Percentiles rank a stretch among this genome's conserved stretches.
Conservation (phyloP, 2,329 filamentous ascomycete species). For the Neofusicoccum cordaticola region DNA sequence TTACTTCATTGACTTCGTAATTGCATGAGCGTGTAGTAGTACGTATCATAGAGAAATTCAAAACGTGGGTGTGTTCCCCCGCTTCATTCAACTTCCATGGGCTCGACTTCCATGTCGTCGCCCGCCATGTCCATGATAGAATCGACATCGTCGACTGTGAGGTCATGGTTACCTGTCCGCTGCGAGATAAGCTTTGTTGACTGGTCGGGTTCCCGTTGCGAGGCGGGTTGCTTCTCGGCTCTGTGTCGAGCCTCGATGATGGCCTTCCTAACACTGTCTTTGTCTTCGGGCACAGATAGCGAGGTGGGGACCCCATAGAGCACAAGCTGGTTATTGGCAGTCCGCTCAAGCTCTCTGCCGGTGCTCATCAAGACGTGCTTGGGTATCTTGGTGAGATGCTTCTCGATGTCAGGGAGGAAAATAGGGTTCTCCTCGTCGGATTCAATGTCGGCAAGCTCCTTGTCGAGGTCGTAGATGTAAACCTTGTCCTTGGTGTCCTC, state of each 20-base stretch:
- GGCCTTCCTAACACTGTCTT: constrained; percentile 72
- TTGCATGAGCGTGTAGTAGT: neutral
- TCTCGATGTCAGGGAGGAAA: constrained; percentile 83
- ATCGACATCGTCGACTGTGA: neutral
- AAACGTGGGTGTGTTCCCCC: neutral
- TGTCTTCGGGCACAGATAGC: constrained; percentile 69
- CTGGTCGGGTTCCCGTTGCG: neutral
- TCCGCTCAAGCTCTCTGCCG: constrained; percentile 48
- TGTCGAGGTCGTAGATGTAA: constrained; percentile 87
- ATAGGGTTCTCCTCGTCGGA: constrained; percentile 63
- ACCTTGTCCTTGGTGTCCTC: constrained; percentile 85
- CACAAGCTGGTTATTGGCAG: constrained; percentile 65
- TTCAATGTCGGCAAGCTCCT: constrained; percentile 72
- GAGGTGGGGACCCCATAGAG: constrained; percentile 79
- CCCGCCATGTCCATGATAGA: neutral
- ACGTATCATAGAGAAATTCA: neutral
- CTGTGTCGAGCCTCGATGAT: constrained; percentile 76
- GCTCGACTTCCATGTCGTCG: neutral
- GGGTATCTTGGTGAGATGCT: constrained; percentile 70
- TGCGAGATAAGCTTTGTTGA: neutral
- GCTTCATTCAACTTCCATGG: neutral
- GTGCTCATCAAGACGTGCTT: constrained; percentile 58
- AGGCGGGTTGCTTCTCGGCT: constrained; percentile 53
- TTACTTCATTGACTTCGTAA: neutral
- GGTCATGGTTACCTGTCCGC: neutral